phyloP scores from a whole-genome alignment of 306 rosid species.

The Vachellia pachyceras region DNA sequence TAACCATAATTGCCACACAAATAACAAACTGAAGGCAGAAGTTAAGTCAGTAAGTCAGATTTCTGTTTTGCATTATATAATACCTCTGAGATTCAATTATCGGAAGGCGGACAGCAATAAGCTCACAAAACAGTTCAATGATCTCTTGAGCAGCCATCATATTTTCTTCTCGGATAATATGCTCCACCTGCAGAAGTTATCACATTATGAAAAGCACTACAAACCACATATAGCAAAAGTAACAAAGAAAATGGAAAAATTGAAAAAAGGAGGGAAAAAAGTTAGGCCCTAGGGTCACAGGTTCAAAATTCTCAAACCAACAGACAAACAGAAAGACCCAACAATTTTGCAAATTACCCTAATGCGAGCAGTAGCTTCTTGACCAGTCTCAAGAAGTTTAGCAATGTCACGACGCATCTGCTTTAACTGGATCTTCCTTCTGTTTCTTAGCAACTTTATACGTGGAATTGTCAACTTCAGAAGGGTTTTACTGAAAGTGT shows the following conservation, averaged over 20 bases:
- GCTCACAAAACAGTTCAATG: slow-evolving; percentile 87
- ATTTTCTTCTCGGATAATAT: slow-evolving; percentile 95
- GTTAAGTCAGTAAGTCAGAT: background rate
- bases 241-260: background rate
- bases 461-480: slow-evolving; percentile 93
- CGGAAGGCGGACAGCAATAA: slow-evolving; percentile 87
- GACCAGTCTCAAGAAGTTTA: slow-evolving; percentile 98
- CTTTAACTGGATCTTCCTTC: slow-evolving; percentile 85
- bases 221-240: background rate
- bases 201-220: slow-evolving; percentile 19
- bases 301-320: slow-evolving; percentile 21
- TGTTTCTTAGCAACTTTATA: slow-evolving; percentile 90
- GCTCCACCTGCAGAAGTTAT: slow-evolving; percentile 73
- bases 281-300: slow-evolving; percentile 6
- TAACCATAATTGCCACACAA: background rate
- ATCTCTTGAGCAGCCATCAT: slow-evolving; percentile 99
- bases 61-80: background rate
- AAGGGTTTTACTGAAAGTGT: slow-evolving; percentile 79
- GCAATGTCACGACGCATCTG: slow-evolving; percentile 98
- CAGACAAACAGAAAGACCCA: background rate
- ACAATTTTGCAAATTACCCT: slow-evolving; percentile 62
- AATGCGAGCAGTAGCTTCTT: slow-evolving; percentile 98
- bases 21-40: slow-evolving; percentile 33
- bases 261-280: background rate
- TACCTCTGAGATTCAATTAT: slow-evolving; percentile 93